Evolutionary conservation across 23 red algal genomes (phyloP).

Genomic region (Agarophyton chilense): DNA sequence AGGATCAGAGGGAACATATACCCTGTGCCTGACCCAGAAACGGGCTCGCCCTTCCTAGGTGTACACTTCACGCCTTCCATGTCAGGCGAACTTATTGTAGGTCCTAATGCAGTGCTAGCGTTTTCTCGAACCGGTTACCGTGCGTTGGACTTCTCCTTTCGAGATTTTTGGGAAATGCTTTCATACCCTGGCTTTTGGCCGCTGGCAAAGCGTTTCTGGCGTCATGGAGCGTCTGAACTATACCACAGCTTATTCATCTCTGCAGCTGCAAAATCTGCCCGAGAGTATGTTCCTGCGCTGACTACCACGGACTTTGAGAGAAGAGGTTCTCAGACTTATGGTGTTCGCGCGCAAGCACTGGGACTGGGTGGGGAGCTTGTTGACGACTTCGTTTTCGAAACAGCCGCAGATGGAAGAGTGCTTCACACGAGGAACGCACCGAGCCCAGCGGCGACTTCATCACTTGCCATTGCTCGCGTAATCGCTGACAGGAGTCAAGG

Average conservation of each 20-base stretch:
- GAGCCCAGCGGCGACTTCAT: slow-evolving; percentile 84
- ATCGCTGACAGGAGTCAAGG: slow-evolving; percentile 49
- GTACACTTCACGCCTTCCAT: slow-evolving; percentile 90
- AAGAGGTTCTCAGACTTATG: slow-evolving; percentile 11
- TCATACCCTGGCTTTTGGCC: slow-evolving; percentile 69
- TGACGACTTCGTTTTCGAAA: slow-evolving; percentile 89
- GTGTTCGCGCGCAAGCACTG: slow-evolving; percentile 83
- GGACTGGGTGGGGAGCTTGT: slow-evolving; percentile 68
- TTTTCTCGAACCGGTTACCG: slow-evolving; percentile 58
- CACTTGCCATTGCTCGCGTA: slow-evolving; percentile 74
- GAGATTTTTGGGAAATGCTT: slow-evolving; percentile 41
- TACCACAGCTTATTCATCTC: slow-evolving; percentile 42
- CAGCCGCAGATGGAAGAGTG: slow-evolving; percentile 32
- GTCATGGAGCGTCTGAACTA: slow-evolving; percentile 36
- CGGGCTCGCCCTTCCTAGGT: slow-evolving; percentile 74
- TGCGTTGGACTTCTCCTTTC: not conserved
- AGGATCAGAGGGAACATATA: slow-evolving; percentile 67
- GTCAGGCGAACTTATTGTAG: slow-evolving; percentile 75
- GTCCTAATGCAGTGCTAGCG: slow-evolving; percentile 74
- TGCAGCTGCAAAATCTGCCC: slow-evolving; percentile 28
- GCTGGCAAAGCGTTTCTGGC: slow-evolving; percentile 17
- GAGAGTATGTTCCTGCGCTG: slow-evolving; percentile 39
- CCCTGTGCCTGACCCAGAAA: slow-evolving; percentile 76
- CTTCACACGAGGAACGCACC: slow-evolving; percentile 88
- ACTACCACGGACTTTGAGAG: slow-evolving; percentile 30